These are phyloP conservation scores for Selenicereus undatus DNA, from an alignment of 148 eudicot species.

Conservation along the genomic window DNA sequence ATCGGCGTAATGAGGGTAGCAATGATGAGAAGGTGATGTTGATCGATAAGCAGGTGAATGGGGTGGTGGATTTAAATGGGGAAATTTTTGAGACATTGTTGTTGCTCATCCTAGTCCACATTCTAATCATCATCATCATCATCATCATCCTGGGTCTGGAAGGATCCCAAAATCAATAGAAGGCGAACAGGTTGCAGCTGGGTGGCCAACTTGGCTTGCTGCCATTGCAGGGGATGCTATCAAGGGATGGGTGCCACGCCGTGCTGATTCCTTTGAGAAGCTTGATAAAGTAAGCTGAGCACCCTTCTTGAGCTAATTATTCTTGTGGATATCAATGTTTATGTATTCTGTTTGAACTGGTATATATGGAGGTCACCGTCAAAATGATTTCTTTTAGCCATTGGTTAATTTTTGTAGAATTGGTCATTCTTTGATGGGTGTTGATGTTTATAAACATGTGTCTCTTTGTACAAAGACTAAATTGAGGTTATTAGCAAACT, in stretches of 20 bases:
- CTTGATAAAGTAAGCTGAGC: slow-evolving; percentile 57
- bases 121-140: neutral
- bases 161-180: slow-evolving; percentile 47
- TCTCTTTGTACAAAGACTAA: neutral
- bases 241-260: slow-evolving; percentile 76
- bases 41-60: slow-evolving; percentile 54
- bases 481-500: neutral
- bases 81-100: slow-evolving; percentile 35
- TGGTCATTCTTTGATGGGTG: neutral
- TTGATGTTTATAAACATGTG: neutral
- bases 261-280: slow-evolving; percentile 85
- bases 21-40: slow-evolving; percentile 57
- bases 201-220: slow-evolving; percentile 87
- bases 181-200: slow-evolving; percentile 84
- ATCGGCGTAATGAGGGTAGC: slow-evolving; percentile 17
- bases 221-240: slow-evolving; percentile 84
- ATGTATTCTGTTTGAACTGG: neutral
- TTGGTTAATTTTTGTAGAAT: neutral
- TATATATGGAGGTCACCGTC: neutral
- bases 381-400: neutral
- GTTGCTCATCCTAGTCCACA: slow-evolving; percentile 17
- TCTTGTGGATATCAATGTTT: neutral
- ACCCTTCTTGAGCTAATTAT: neutral
- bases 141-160: slow-evolving; percentile 43
- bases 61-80: slow-evolving; percentile 41